Evolutionary conservation across 208 protist genomes (phyloP), one percentile per base, ranked within the genome.

Genomic region (Wallacemonas sp.): DNA sequence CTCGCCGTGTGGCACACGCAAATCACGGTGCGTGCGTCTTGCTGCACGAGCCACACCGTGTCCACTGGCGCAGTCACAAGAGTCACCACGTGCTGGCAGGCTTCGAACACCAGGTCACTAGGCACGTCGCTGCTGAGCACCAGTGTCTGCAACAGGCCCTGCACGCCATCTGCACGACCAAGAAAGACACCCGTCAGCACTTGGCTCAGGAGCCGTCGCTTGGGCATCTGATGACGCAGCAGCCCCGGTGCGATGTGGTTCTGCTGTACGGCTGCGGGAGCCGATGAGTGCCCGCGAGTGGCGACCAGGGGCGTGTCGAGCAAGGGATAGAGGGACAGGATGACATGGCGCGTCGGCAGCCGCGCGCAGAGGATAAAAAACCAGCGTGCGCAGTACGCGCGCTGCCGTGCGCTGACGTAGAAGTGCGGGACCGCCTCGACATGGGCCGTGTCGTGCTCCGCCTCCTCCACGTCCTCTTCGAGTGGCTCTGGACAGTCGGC

Each of bases 271-370:
- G 18, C 36, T n/a, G n/a, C n/a, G n/a, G n/a, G n/a, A n/a, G n/a
- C n/a, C n/a, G n/a, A n/a, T n/a, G n/a, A n/a, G n/a, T n/a, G n/a
- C n/a, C n/a, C n/a, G n/a, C n/a, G n/a, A n/a, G n/a, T n/a, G n/a
- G n/a, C n/a, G n/a, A 45, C 38, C 20, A 50, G 57, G 3, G 57
- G 41, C 7, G 57, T 32, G 42, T 87, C 75, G 23, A 95, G 77
- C 31, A 95, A 70, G 1, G 90, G 86, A 65, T 93, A 93, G 25
- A 95, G 77, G 0, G 87, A 79, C 10, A 71, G 59, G 1, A 92
- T 63, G 2, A 93, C 67, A 23, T 57, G 50, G 14, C 70, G 42
- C 33, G 73, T 36, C 1, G 77, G 79, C 10, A 89, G 57, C 1
- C 49, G n/a, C 11, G 57, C 44, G 5, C 82, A 88, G 3, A 91